These are phyloP conservation scores for Neurospora sp. DNA, from an alignment of 495 filamentous ascomycete genomes.

Conservation along the genomic window DNA sequence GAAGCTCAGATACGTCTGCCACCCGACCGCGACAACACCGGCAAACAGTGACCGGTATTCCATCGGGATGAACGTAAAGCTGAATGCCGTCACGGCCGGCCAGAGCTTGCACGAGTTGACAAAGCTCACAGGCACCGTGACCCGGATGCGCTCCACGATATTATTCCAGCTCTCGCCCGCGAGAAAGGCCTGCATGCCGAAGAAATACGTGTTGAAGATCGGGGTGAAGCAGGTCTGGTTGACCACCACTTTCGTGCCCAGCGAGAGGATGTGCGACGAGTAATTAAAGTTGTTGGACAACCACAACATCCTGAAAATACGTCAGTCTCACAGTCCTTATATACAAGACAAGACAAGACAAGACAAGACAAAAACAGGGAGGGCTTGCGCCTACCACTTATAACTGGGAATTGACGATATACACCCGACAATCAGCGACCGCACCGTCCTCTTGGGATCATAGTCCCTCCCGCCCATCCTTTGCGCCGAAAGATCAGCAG, in stretches of 20 bases:
- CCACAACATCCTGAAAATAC: conserved; percentile 58
- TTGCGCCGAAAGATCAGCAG: conserved; percentile 76
- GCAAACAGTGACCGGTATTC: conserved; percentile 74
- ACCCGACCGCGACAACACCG: conserved; percentile 68
- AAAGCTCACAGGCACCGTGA: conserved; percentile 67
- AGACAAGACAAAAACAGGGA: not conserved
- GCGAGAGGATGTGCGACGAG: conserved; percentile 54
- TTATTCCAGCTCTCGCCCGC: conserved; percentile 48
- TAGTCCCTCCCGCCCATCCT: conserved; percentile 49
- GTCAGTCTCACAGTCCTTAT: conserved; percentile 1
- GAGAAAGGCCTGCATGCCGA: conserved; percentile 65
- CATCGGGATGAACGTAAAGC: conserved; percentile 69
- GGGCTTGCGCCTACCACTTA: conserved; percentile 49
- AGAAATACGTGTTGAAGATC: conserved; percentile 86
- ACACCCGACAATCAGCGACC: conserved; percentile 64
- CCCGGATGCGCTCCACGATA: conserved; percentile 56
- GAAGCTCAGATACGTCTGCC: conserved; percentile 84
- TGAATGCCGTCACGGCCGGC: conserved; percentile 82
- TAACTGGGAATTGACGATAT: conserved; percentile 67
- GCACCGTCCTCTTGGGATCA: conserved; percentile 56
- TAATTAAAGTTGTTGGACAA: conserved; percentile 76
- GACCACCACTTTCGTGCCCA: conserved; percentile 65
- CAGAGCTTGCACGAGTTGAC: conserved; percentile 79
- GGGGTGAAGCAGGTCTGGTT: conserved; percentile 81
- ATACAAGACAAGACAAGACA: too few relatives aligned